Evolutionary conservation across 108 stramenopile genomes (phyloP).

Genomic region (Cyclotella atomus): DNA sequence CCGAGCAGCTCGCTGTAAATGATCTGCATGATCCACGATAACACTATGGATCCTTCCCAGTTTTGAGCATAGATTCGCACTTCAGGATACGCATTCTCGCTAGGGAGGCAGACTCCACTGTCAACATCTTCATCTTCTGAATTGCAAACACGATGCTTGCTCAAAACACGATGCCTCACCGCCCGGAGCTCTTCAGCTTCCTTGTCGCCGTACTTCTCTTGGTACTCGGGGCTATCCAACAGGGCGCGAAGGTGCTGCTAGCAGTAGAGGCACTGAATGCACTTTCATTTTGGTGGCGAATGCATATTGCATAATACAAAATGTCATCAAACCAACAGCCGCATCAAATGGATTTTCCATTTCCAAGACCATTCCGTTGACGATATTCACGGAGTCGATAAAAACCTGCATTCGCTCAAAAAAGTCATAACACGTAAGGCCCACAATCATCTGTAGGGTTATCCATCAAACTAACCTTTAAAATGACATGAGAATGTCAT

Average conservation of each 20-base stretch:
- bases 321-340: too few species aligned
- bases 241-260: slow-evolving; percentile 10
- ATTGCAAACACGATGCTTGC: slow-evolving; percentile 5
- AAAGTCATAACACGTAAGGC: too few species aligned
- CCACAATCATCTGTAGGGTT: too few species aligned
- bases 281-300: too few species aligned
- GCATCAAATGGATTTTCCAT: too few species aligned
- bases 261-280: too few species aligned
- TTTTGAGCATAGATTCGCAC: slow-evolving; percentile 36
- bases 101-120: not conserved
- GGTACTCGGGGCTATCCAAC: not conserved
- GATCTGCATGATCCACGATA: slow-evolving; percentile 49
- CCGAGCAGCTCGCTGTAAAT: slow-evolving; percentile 37
- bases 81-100: slow-evolving; percentile 28
- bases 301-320: too few species aligned
- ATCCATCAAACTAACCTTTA: too few species aligned
- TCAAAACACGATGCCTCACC: not conserved
- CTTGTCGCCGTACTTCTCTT: not conserved
- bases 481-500: too few species aligned
- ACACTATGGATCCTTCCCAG: slow-evolving; percentile 46
- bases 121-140: slow-evolving; percentile 2
- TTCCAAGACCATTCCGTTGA: too few species aligned
- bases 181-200: not conserved
- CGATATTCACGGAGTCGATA: too few species aligned
- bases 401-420: too few species aligned